Percentiles rank a stretch among this genome's conserved stretches.
Conservation (phyloP, 2,329 filamentous ascomycete species). For the Monosporascus cannonballus region DNA sequence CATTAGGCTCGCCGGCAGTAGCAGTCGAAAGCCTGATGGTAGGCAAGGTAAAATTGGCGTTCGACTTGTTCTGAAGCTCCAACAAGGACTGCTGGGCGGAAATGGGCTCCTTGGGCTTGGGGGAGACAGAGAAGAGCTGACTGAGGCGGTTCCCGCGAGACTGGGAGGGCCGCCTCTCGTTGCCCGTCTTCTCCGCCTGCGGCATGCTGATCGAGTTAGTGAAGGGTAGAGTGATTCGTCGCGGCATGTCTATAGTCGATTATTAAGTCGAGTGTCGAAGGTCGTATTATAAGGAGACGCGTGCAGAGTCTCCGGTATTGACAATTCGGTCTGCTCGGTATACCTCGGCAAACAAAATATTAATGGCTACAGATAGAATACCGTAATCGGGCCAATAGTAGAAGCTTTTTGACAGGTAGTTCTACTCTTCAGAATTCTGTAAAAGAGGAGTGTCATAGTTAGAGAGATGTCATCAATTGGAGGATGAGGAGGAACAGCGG, state of each 20-base stretch:
- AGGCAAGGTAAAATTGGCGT: constrained; percentile 71
- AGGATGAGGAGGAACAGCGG: no score
- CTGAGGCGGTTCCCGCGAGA: constrained; percentile 71
- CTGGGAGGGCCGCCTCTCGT: constrained; percentile 51
- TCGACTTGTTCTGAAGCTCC: constrained; percentile 53
- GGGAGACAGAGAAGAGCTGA: constrained; percentile 76
- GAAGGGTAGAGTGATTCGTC: constrained; percentile 53
- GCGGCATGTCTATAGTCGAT: constrained; percentile 45
- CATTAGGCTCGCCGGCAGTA: constrained; percentile 65
- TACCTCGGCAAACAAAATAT: no score
- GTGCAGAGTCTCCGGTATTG: not conserved
- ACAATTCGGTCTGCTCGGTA: not conserved
- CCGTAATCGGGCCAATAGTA: not conserved
- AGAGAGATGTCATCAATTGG: not conserved
- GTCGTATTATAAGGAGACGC: not conserved
- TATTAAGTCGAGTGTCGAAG: not conserved
- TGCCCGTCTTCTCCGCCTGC: constrained; percentile 40
- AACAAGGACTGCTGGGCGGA: constrained; percentile 63
- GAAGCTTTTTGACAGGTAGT: not conserved
- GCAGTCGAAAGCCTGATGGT: constrained; percentile 89
- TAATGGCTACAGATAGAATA: no score
- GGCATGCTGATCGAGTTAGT: constrained; percentile 42
- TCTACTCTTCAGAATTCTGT: not conserved
- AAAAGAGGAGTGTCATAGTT: not conserved
- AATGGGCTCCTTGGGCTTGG: constrained; percentile 64